phyloP scores from a whole-genome alignment of 139 green algal genomes.

The Volvox africanus region DNA sequence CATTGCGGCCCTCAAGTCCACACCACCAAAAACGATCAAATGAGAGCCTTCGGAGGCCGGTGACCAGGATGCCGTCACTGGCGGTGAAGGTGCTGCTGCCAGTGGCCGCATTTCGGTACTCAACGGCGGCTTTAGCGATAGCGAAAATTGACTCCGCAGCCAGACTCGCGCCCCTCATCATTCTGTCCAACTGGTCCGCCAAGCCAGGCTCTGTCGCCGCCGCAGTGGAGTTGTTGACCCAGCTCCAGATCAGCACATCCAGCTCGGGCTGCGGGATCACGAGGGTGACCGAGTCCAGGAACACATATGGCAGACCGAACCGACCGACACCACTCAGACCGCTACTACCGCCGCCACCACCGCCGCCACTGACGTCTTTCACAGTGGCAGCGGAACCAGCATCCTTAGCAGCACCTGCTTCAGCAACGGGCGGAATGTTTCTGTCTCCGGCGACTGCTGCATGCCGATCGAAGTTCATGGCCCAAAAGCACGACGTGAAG shows the following conservation, averaged over 20 bases:
- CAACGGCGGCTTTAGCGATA: background rate
- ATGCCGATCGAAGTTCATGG: background rate
- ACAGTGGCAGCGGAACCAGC: background rate
- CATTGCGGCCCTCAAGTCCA: background rate
- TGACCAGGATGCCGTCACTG: no score
- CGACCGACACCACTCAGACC: background rate
- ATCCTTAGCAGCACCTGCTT: no score
- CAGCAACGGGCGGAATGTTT: no score
- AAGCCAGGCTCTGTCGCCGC: background rate
- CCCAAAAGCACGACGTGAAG: conserved; percentile 14
- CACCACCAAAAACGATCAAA: background rate
- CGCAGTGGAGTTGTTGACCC: background rate
- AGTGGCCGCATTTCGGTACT: background rate
- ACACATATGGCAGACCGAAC: conserved; percentile 1
- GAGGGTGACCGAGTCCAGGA: background rate
- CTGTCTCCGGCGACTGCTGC: background rate
- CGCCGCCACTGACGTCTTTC: background rate
- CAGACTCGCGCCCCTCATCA: background rate
- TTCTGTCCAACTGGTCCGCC: background rate
- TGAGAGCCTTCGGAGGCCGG: background rate
- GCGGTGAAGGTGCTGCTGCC: background rate
- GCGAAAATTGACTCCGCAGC: background rate
- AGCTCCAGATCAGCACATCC: background rate
- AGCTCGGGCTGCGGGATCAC: background rate
- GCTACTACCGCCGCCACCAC: background rate